Evolutionary conservation across 805 yeast genomes (phyloP), one percentile per base, ranked within the genome.

Genomic region (Nakazawaea anatomiae): DNA sequence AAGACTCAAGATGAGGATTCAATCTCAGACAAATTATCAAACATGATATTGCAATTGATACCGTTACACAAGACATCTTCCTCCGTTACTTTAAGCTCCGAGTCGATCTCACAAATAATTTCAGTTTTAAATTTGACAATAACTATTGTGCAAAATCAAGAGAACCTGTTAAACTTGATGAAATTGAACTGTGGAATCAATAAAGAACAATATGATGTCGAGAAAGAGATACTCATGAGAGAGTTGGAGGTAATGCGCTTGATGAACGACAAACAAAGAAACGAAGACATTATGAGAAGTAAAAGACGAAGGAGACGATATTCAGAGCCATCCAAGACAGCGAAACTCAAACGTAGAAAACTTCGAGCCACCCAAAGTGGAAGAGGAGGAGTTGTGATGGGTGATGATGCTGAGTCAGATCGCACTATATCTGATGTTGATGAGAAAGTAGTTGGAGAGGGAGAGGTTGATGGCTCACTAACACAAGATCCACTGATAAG

Each of bases 391-490:
- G 29, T 42, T 3, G 52, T 44, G 29, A 42, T 48, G 5, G 52
- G 44, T 40, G 25, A 39, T 5, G 8, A 32, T 32, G 11, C 8
- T 32, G 35, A 32, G 35, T 32, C 35, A 32, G 35, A 32, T 32
- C 35, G 35, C 8, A 50, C 52, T 4, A 50, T 50, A 10, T 50
- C 52, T 5, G 52, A 49, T 28, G 39, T 30, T n/a, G 52, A 44
- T 3, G 52, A 44, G 38, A n/a, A 28, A n/a, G 18, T 12, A 1
- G 14, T 6, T 6, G 40, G n/a, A 12, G 40, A 38, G 40, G 5
- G n/a, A 38, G 40, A 38, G n/a, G 40, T 11, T 8, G 18, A 36
- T 2, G 11, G 11, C 8, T 8, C 8, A 32, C 35, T 9, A 32
- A 32, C 8, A 2, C 8, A 36, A 5, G 46, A 18, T 10, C 25